Percentiles rank a stretch among this genome's conserved stretches.
Conservation (phyloP, 2,329 filamentous ascomycete species). For the Talaromyces sp. region DNA sequence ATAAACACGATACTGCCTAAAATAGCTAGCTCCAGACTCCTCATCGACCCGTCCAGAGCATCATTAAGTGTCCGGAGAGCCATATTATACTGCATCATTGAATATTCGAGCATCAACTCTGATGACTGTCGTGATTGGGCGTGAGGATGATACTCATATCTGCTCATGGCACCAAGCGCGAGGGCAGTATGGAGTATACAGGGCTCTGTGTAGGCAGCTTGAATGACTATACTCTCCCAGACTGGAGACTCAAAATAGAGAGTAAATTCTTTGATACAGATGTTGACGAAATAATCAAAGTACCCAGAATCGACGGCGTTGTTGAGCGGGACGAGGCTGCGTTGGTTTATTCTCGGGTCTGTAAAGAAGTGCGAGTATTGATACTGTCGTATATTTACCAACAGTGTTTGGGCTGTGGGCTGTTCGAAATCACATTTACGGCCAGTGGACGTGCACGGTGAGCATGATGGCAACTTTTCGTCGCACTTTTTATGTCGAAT, state of each 20-base stretch:
- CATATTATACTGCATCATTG: neutral
- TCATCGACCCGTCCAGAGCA: neutral
- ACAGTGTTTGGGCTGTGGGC: neutral
- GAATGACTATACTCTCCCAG: neutral
- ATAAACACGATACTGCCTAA: slow-evolving; percentile 13
- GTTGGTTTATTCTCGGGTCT: neutral
- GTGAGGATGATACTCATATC: neutral
- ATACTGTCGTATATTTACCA: neutral
- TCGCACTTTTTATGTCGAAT: slow-evolving; percentile 17
- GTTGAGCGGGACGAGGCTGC: neutral
- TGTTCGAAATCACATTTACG: neutral
- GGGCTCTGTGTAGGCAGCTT: neutral
- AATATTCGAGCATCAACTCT: neutral
- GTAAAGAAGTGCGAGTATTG: neutral
- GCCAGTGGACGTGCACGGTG: slow-evolving; percentile 6
- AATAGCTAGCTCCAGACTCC: slow-evolving; percentile 4
- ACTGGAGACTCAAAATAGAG: neutral
- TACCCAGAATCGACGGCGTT: neutral
- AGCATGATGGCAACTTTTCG: slow-evolving; percentile 11
- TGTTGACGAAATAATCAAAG: neutral
- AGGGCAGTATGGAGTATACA: neutral
- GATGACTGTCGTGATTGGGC: neutral
- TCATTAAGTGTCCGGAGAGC: neutral
- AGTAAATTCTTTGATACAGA: neutral
- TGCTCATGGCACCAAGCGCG: neutral